Conservation (phyloP, 805 yeast species). For the Yamadazyma akitaensis region DNA sequence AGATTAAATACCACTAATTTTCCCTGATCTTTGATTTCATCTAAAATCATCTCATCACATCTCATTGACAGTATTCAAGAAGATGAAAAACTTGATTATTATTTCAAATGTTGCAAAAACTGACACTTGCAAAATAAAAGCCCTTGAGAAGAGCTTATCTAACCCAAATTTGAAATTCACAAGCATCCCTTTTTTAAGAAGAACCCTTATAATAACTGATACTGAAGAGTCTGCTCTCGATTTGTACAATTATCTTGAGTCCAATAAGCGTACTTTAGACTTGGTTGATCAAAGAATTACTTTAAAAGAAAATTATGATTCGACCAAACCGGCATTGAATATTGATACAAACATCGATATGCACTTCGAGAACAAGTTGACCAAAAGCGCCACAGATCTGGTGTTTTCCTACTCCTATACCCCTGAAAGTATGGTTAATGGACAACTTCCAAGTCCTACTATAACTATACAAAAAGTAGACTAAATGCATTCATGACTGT, state of each 20-base stretch:
- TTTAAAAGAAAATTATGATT: conserved; percentile 10
- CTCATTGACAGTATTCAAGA: neutral
- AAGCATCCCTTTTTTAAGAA: conserved; percentile 30
- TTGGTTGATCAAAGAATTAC: conserved; percentile 7
- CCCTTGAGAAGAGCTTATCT: neutral
- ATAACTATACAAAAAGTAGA: conserved; percentile 7
- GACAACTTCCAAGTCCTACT: conserved; percentile 13
- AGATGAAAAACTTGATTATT: conserved; percentile 31
- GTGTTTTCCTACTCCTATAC: neutral
- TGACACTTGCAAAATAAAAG: conserved; percentile 28
- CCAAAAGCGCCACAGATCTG: neutral
- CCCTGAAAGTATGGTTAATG: neutral
- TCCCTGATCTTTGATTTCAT: neutral
- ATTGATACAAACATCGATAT: conserved; percentile 7
- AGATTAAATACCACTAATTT: neutral
- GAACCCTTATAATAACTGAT: conserved; percentile 34
- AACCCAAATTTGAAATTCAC: conserved; percentile 26
- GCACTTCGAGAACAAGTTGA: conserved; percentile 5
- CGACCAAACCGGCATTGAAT: conserved; percentile 6
- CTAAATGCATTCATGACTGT: neutral
- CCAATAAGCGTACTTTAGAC: conserved; percentile 11
- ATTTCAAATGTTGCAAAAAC: conserved; percentile 30
- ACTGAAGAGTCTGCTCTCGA: conserved; percentile 22
- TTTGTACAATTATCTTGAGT: conserved; percentile 20
- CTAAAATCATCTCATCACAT: neutral